Conservation (phyloP, 2,329 filamentous ascomycete species). For the Paecilomyces variotii region DNA sequence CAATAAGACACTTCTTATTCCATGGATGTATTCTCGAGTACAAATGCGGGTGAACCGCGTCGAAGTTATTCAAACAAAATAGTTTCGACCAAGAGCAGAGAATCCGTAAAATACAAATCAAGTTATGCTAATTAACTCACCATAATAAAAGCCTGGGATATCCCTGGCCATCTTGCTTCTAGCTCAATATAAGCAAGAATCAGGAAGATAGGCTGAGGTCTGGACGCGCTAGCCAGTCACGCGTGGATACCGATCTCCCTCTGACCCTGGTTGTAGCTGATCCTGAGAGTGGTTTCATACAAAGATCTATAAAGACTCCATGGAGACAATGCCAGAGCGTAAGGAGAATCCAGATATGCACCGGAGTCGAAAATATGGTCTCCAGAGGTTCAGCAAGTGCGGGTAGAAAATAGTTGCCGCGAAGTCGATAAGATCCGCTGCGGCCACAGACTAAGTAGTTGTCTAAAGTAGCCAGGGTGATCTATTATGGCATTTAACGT, state of each 20-base stretch:
- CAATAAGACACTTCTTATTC: too few relatives aligned
- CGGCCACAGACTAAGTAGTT: too few relatives aligned
- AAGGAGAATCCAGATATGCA: background rate
- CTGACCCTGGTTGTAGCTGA: background rate
- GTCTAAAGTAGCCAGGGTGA: too few relatives aligned
- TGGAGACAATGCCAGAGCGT: background rate
- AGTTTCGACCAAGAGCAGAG: background rate
- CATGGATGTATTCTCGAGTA: too few relatives aligned
- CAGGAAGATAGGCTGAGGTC: background rate
- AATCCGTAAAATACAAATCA: background rate
- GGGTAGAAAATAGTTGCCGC: background rate
- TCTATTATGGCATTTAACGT: too few relatives aligned
- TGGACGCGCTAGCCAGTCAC: background rate
- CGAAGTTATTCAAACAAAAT: background rate
- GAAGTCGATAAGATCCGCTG: background rate
- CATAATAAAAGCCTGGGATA: conserved; percentile 10
- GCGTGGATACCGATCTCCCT: background rate
- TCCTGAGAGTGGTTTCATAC: background rate
- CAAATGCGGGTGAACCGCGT: too few relatives aligned
- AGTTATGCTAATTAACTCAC: conserved; percentile 1
- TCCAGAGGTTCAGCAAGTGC: background rate
- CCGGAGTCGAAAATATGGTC: background rate
- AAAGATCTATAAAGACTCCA: background rate
- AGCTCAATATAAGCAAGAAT: background rate
- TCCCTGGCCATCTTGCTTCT: conserved; percentile 4